A percentile compares a stretch with the other conserved stretches of the same genome.
Evolutionary conservation across 2,329 filamentous ascomycete species (phyloP).

Genomic region (Colletotrichum scovillei): DNA sequence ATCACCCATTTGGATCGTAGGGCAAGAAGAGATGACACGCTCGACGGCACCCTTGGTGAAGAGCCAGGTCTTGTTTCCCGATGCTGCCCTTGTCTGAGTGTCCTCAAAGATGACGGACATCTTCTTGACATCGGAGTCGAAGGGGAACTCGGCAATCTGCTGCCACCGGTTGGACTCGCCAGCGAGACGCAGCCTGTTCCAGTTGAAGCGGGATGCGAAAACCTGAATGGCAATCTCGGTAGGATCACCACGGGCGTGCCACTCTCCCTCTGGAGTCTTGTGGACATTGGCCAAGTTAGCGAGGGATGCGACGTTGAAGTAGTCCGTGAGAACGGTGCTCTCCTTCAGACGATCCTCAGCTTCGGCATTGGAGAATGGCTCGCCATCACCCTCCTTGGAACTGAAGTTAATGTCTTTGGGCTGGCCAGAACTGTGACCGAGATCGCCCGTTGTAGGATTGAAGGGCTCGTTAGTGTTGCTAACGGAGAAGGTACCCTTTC

Average conservation of each 20-base stretch:
- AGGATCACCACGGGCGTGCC: constrained; percentile 74
- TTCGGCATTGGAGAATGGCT: constrained; percentile 39
- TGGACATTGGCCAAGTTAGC: constrained; percentile 75
- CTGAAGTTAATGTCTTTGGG: constrained; percentile 49
- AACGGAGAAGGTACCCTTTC: constrained; percentile 58
- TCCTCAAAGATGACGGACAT: constrained; percentile 78
- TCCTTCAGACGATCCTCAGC: constrained; percentile 50
- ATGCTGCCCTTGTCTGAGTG: constrained; percentile 39
- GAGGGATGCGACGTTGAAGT: constrained; percentile 71
- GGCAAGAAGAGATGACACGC: constrained; percentile 73
- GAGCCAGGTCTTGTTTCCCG: constrained; percentile 52
- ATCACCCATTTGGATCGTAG: constrained; percentile 57
- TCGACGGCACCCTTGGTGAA: constrained; percentile 79
- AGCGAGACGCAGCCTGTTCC: constrained; percentile 66
- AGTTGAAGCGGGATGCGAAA: constrained; percentile 75
- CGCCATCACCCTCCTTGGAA: constrained; percentile 42
- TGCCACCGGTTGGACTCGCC: constrained; percentile 64
- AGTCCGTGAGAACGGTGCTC: constrained; percentile 57
- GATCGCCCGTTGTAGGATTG: constrained; percentile 64
- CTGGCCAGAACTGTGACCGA: constrained; percentile 52
- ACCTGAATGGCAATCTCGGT: constrained; percentile 82
- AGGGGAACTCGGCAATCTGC: constrained; percentile 76
- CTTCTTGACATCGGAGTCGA: constrained; percentile 80
- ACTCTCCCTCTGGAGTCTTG: constrained; percentile 61
- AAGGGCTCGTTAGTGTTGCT: constrained; percentile 64